A percentile compares a stretch with the other conserved stretches of the same genome.
Conservation (phyloP, 2,329 filamentous ascomycete genomes). For the Fusarium solani-melongenae region DNA sequence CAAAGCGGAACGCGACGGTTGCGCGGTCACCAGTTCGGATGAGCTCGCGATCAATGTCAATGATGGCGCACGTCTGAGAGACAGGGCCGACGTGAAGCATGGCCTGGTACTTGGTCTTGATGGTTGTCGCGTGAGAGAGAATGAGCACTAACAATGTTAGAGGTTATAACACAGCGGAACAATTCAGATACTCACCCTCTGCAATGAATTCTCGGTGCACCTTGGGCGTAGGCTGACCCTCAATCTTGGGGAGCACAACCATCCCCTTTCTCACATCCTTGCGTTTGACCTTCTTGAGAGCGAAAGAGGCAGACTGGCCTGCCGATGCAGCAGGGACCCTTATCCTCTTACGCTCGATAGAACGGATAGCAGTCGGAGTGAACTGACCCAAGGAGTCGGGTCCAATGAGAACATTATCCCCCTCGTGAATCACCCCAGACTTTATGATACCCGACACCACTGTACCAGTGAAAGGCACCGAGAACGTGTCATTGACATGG, state of each 20-base stretch:
- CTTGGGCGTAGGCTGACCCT: constrained; percentile 75
- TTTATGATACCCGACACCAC: constrained; percentile 96
- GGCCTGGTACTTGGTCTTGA: constrained; percentile 95
- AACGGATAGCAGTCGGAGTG: constrained; percentile 84
- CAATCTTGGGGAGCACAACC: constrained; percentile 90
- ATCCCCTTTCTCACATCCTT: constrained; percentile 98
- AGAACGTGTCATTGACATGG: constrained; percentile 97
- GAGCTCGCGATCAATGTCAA: constrained; percentile 95
- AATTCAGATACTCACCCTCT: constrained; percentile 64
- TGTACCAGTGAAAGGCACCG: constrained; percentile 95
- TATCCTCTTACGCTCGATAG: constrained; percentile 95
- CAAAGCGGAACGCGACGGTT: constrained; percentile 92
- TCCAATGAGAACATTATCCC: constrained; percentile 89
- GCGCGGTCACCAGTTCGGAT: constrained; percentile 96
- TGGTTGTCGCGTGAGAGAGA: constrained; percentile 94
- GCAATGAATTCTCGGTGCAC: constrained; percentile 82
- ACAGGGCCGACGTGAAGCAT: constrained; percentile 98
- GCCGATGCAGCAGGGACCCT: constrained; percentile 87
- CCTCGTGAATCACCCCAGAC: constrained; percentile 85
- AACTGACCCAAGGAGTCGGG: constrained; percentile 94
- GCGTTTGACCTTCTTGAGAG: constrained; percentile 84
- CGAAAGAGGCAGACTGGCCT: constrained; percentile 93
- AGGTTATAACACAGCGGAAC: background rate
- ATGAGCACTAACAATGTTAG: constrained; percentile 75
- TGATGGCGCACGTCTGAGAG: constrained; percentile 95